phyloP scores from a whole-genome alignment of 371 early-diverging fungal genomes.

The Nematocida displodere region DNA sequence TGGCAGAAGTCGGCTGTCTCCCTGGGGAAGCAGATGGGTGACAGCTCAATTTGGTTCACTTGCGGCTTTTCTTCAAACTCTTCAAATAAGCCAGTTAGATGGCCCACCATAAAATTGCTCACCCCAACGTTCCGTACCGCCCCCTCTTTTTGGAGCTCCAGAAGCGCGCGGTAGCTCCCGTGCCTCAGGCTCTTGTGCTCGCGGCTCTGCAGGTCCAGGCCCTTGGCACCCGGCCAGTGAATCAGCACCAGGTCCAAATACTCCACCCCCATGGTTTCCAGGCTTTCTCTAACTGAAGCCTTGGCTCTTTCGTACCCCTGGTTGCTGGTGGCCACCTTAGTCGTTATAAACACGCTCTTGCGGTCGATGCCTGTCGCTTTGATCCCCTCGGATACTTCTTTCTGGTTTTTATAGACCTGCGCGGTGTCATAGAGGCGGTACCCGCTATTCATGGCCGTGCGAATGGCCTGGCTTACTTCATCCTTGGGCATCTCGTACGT shows the following conservation, averaged over 20 bases:
- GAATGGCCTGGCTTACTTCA: slow-evolving; percentile 67
- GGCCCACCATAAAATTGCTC: slow-evolving; percentile 70
- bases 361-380: slow-evolving; percentile 69
- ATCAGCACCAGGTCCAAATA: slow-evolving; percentile 82
- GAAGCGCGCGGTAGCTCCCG: slow-evolving; percentile 28
- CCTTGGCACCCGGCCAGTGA: slow-evolving; percentile 69
- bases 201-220: slow-evolving; percentile 33
- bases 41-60: slow-evolving; percentile 77
- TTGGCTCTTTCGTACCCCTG: slow-evolving; percentile 66
- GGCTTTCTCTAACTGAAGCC: slow-evolving; percentile 66
- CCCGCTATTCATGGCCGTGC: slow-evolving; percentile 67
- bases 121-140: slow-evolving; percentile 70
- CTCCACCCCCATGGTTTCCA: slow-evolving; percentile 70
- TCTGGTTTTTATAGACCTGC: slow-evolving; percentile 72
- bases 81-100: slow-evolving; percentile 68
- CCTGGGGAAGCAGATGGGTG: slow-evolving; percentile 74
- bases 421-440: slow-evolving; percentile 75
- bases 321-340: slow-evolving; percentile 75
- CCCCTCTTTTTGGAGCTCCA: slow-evolving; percentile 46
- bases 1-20: slow-evolving; percentile 70
- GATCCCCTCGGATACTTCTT: slow-evolving; percentile 71
- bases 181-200: slow-evolving; percentile 44
- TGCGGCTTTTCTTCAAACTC: slow-evolving; percentile 72
- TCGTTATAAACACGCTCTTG: slow-evolving; percentile 74
- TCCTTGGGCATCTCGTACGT: slow-evolving; percentile 54